A percentile compares a stretch with the other conserved stretches of the same genome.
phyloP scores from a whole-genome alignment of 306 rosid species.

The Aeschynomene evenia region DNA sequence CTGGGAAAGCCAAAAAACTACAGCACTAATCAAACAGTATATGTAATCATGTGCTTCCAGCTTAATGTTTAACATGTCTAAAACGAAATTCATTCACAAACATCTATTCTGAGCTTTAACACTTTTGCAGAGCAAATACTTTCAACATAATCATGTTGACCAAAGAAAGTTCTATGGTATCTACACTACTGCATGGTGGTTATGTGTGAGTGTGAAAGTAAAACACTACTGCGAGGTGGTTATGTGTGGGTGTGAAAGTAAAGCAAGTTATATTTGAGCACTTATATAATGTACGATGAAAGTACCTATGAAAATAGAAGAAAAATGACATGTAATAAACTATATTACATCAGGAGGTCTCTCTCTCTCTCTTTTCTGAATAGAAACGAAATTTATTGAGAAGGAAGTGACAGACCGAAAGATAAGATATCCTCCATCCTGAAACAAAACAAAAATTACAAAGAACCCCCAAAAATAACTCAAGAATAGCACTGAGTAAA shows the following conservation, averaged over 20 bases:
- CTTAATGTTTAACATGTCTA: conserved; percentile 18
- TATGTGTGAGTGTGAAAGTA: background rate
- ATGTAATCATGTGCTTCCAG: background rate
- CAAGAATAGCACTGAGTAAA: background rate
- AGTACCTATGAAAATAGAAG: background rate
- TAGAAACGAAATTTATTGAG: too few species aligned
- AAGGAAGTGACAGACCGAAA: too few species aligned
- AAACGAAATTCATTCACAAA: background rate
- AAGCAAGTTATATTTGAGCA: background rate
- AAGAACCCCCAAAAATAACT: too few species aligned
- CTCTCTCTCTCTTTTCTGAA: too few species aligned
- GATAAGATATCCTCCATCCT: too few species aligned
- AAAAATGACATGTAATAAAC: conserved; percentile 7
- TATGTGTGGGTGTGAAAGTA: background rate
- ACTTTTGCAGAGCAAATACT: background rate
- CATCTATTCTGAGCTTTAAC: background rate
- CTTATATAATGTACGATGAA: background rate
- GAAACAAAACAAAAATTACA: too few species aligned
- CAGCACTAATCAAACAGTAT: conserved; percentile 1
- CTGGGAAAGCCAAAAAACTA: background rate
- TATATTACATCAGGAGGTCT: background rate
- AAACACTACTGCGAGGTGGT: conserved; percentile 13
- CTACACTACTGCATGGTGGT: conserved; percentile 4
- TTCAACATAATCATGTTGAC: background rate
- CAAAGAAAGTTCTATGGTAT: background rate